phyloP scores from a whole-genome alignment of 257 asterid species.

The Schizonepeta tenuifolia region DNA sequence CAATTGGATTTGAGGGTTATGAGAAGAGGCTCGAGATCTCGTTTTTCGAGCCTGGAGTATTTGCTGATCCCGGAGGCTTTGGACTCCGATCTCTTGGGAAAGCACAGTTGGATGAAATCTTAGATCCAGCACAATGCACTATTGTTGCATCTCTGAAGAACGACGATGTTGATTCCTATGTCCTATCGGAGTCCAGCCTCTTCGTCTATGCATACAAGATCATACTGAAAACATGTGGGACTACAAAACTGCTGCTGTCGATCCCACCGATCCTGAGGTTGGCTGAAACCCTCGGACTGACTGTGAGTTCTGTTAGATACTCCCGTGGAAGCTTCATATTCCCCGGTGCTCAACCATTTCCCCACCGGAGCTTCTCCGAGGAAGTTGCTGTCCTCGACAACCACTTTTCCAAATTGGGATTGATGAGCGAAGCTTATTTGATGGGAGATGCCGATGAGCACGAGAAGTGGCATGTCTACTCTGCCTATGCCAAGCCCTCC shows the following conservation, averaged over 20 bases:
- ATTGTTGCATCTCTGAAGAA: slow-evolving; percentile 75
- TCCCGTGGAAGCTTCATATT: slow-evolving; percentile 81
- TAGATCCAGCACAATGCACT: slow-evolving; percentile 81
- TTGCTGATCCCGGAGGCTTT: slow-evolving; percentile 51
- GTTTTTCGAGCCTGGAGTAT: slow-evolving; percentile 52
- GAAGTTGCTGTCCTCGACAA: slow-evolving; percentile 66
- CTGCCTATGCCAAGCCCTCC: slow-evolving; percentile 53
- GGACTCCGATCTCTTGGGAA: slow-evolving; percentile 69
- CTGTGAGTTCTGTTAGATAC: slow-evolving; percentile 65
- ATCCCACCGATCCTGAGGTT: slow-evolving; percentile 65
- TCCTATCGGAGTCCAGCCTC: slow-evolving; percentile 85
- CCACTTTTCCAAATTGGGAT: slow-evolving; percentile 60
- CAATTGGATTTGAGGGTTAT: slow-evolving; percentile 86
- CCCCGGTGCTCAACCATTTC: slow-evolving; percentile 79
- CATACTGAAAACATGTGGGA: slow-evolving; percentile 81
- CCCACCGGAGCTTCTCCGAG: slow-evolving; percentile 76
- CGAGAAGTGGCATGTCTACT: slow-evolving; percentile 82
- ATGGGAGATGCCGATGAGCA: slow-evolving; percentile 59
- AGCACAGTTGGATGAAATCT: slow-evolving; percentile 68
- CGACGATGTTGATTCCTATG: slow-evolving; percentile 72
- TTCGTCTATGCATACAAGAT: slow-evolving; percentile 77
- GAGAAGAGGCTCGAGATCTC: slow-evolving; percentile 85
- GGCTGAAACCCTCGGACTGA: slow-evolving; percentile 52
- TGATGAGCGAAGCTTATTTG: slow-evolving; percentile 61
- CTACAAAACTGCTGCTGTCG: slow-evolving; percentile 80